Base-by-base conservation (phyloP, 345 rosid species). In the Eucalyptus dawsonii region DNA sequence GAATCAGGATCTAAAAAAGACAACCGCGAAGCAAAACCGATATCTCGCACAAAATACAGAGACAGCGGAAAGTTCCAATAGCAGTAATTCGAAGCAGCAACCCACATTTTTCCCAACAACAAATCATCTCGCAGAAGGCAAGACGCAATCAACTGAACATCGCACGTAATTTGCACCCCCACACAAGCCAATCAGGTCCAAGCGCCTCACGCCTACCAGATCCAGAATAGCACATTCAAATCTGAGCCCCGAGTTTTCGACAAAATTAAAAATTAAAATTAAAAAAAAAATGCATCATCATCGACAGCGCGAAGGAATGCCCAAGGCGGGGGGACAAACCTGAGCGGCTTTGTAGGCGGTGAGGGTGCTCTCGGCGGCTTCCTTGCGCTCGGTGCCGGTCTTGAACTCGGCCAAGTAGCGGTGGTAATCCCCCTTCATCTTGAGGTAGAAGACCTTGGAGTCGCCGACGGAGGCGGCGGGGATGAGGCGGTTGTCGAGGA, bases 401-500 rank as follows among this genome's bases (percentile, higher is more conserved):
- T 87, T 87, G 81, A 90, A 90, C 91, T 90, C 91, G 21, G 91
- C 91, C 69, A 90, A 80, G 87, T 90, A 90, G 85, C 91, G 58
- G 89, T 90, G 91, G 47, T 90, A 90, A 53, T 90, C 91, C 25
- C 91, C 91, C 88, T 90, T 90, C 91, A 96, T 97, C 88, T 97
- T 97, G 90, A 93, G 91, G 95, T 94, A 97, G 88, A 96, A 97
- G 17, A 97, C 98, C 76, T 95, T 93, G 29, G 99, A 97, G 88
- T 97, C 99, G 85, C 98, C 99, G 6, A 96, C 86, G 13, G 93
- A 88, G 49, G 99, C 93, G 49, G 97, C 94, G 8, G 98, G 97
- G 65, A 97, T 90, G 50, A 97, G 96, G 80, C 94, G 95, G 54
- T 91, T 62, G 92, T 95, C 97, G 87, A 95, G 95, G 87, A 95